Conservation (phyloP, 176 grass and related monocot genomes). For the Eragrostis curvula region DNA sequence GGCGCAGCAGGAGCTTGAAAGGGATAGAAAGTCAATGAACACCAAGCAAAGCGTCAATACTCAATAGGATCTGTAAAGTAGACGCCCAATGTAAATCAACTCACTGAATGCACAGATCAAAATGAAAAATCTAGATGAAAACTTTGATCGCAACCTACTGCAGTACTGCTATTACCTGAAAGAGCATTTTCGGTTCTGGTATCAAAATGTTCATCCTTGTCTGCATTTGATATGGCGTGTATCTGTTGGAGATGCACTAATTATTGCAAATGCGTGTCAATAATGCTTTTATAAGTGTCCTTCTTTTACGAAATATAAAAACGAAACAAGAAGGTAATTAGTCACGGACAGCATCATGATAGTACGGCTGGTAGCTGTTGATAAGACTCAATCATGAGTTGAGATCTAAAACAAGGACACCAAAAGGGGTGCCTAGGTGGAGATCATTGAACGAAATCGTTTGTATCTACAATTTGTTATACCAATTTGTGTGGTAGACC, state of each 20-base stretch:
- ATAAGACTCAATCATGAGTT: neutral
- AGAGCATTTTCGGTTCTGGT: neutral
- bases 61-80: too few species aligned
- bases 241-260: too few species aligned
- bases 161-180: neutral
- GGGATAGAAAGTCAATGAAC: neutral
- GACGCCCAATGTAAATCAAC: too few species aligned
- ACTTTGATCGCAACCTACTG: neutral
- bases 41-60: neutral
- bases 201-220: neutral
- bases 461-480: neutral
- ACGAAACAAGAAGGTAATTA: neutral
- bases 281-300: neutral
- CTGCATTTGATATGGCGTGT: neutral
- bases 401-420: slow-evolving; percentile 26
- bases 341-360: neutral
- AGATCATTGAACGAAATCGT: slow-evolving; percentile 26
- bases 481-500: neutral
- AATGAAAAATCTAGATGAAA: neutral
- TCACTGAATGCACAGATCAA: neutral
- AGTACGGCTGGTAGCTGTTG: neutral
- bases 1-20: slow-evolving; percentile 20
- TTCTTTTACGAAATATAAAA: neutral
- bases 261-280: neutral
- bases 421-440: slow-evolving; percentile 8